Percentiles rank a stretch among this genome's conserved stretches.
phyloP scores from a whole-genome alignment of 306 rosid genomes.

The Pyrus betulifolia region DNA sequence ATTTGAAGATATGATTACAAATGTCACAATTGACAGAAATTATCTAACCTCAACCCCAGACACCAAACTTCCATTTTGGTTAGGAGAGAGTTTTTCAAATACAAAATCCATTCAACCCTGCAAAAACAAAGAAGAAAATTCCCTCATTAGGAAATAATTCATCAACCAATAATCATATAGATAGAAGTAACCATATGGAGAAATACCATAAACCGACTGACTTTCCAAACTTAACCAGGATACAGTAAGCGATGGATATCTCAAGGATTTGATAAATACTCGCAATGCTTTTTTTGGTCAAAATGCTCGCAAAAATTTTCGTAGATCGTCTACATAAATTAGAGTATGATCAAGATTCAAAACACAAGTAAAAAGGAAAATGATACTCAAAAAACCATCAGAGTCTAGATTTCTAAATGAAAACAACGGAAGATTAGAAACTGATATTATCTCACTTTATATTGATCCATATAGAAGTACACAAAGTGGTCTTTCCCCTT shows the following conservation, averaged over 20 bases:
- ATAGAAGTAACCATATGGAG: neutral
- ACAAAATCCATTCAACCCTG: slow-evolving; percentile 19
- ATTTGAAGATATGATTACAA: slow-evolving; percentile 27
- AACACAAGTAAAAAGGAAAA: neutral
- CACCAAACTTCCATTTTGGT: slow-evolving; percentile 16
- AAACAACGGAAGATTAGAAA: neutral
- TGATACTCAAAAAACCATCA: neutral
- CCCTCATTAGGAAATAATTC: neutral
- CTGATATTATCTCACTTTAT: neutral
- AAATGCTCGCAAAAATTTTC: neutral
- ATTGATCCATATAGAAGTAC: neutral
- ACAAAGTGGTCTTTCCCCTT: neutral
- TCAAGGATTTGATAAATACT: neutral
- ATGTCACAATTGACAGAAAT: slow-evolving; percentile 4
- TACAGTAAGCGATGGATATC: neutral
- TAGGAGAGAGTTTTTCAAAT: slow-evolving; percentile 15
- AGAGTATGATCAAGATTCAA: neutral
- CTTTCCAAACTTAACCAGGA: neutral
- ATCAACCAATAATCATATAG: neutral
- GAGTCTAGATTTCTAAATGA: neutral
- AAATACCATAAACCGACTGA: neutral
- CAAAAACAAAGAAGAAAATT: neutral
- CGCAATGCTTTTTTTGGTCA: too few relatives aligned
- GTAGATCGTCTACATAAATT: neutral
- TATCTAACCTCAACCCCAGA: slow-evolving; percentile 16